Percentiles rank a stretch among this genome's conserved stretches.
Conservation (phyloP, 2,329 filamentous ascomycete species). For the Fusarium albosuccineum region DNA sequence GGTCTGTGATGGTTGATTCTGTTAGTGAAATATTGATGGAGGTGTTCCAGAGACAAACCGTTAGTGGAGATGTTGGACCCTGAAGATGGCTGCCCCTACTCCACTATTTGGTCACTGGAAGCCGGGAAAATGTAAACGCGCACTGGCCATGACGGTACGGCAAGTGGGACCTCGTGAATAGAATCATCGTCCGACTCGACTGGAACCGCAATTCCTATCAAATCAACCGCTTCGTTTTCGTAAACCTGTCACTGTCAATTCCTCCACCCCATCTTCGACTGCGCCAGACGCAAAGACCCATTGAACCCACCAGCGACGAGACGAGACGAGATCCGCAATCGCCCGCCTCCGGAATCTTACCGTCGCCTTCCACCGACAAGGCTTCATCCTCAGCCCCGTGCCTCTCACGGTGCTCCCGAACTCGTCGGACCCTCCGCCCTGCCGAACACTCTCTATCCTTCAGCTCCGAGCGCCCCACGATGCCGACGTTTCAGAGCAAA, state of each 20-base stretch:
- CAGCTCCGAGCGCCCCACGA: conserved; percentile 30
- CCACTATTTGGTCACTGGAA: conserved; percentile 2
- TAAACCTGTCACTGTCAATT: conserved; percentile 9
- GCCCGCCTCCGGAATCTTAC: conserved; percentile 5
- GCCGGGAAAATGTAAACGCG: conserved; percentile 42
- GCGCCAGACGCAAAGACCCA: conserved; percentile 6
- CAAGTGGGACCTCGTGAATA: conserved; percentile 25
- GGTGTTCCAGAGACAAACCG: conserved; percentile 16
- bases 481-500: conserved; percentile 73
- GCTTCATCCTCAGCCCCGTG: conserved; percentile 12
- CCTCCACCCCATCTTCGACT: background rate
- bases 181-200: conserved; percentile 24
- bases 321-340: conserved; percentile 20
- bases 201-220: conserved; percentile 8
- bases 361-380: conserved; percentile 8
- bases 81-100: conserved; percentile 17
- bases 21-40: background rate
- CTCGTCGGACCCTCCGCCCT: conserved; percentile 10
- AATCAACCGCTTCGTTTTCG: conserved; percentile 35
- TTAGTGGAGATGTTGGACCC: conserved; percentile 36
- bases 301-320: conserved; percentile 1
- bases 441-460: background rate
- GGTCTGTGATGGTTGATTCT: conserved; percentile 20
- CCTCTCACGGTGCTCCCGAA: conserved; percentile 25
- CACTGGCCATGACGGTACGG: conserved; percentile 25